Conservation (phyloP, 768 basidiomycete genomes). For the Glaciozyma antarctica region DNA sequence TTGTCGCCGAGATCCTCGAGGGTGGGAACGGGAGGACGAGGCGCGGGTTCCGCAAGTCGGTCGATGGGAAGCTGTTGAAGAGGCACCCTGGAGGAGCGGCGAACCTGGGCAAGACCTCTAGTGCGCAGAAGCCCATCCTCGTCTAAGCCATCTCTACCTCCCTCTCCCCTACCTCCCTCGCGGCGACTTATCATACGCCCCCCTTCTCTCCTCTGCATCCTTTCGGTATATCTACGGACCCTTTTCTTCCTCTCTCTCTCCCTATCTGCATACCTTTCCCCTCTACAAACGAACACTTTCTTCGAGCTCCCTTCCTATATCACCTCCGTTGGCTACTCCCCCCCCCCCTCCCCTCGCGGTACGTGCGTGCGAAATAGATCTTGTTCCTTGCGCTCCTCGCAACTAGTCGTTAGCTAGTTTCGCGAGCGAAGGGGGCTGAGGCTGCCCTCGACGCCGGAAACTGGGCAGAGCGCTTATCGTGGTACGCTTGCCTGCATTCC, state of each 20-base stretch:
- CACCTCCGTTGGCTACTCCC: neutral
- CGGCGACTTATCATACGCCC: neutral
- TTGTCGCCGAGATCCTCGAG: constrained; percentile 31
- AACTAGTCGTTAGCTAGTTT: no score
- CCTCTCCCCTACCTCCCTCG: neutral
- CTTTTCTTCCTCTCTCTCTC: neutral
- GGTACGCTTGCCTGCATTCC: no score
- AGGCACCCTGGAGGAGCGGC: constrained; percentile 2
- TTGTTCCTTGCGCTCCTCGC: no score
- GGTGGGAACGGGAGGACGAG: neutral
- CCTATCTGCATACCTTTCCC: neutral
- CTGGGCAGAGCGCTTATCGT: no score
- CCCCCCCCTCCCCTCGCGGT: neutral
- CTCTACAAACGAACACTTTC: neutral
- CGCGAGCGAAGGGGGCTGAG: no score
- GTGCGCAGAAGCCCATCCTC: neutral
- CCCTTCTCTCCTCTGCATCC: neutral
- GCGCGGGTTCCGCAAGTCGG: no score
- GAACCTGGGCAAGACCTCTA: neutral
- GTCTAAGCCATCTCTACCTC: neutral
- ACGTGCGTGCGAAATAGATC: neutral
- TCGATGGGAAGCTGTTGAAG: constrained; percentile 1
- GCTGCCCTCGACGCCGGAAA: no score
- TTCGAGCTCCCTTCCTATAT: neutral
- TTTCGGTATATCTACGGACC: neutral